A percentile compares a stretch with the other conserved stretches of the same genome.
phyloP scores from a whole-genome alignment of 73 alveolate species.

The Breviolum minutum region DNA sequence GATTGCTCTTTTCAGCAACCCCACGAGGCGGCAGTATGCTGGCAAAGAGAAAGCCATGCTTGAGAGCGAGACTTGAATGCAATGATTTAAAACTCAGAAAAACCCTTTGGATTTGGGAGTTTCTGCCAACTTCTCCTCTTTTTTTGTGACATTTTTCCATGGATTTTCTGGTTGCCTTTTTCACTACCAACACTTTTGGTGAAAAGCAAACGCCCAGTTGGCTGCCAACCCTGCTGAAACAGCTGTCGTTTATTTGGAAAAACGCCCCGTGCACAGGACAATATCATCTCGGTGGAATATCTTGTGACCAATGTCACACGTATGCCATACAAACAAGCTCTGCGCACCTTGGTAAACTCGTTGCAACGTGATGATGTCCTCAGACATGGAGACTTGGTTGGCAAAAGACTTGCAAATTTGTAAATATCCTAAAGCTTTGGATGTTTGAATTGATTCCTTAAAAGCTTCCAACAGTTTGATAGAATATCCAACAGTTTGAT shows the following conservation, averaged over 20 bases:
- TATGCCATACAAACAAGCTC: conserved; percentile 71
- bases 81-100: no score
- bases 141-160: no score
- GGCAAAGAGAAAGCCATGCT: conserved; percentile 74
- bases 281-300: conserved; percentile 50
- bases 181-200: not conserved
- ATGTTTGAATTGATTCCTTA: no score
- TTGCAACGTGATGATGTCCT: conserved; percentile 48
- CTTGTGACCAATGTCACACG: conserved; percentile 34
- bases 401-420: not conserved
- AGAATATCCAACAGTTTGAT: not conserved
- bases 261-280: not conserved
- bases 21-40: conserved; percentile 6
- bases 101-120: no score
- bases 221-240: not conserved
- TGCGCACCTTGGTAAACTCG: conserved; percentile 28
- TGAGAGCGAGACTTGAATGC: conserved; percentile 10
- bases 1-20: no score
- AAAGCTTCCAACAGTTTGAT: not conserved
- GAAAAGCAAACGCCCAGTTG: not conserved
- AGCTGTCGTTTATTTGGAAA: not conserved
- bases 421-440: no score
- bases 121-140: no score
- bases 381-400: not conserved
- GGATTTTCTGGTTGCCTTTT: no score